Percentiles rank a stretch among this genome's conserved stretches.
Evolutionary conservation across 495 filamentous ascomycete species (phyloP).

Genomic region (Podospora comata): DNA sequence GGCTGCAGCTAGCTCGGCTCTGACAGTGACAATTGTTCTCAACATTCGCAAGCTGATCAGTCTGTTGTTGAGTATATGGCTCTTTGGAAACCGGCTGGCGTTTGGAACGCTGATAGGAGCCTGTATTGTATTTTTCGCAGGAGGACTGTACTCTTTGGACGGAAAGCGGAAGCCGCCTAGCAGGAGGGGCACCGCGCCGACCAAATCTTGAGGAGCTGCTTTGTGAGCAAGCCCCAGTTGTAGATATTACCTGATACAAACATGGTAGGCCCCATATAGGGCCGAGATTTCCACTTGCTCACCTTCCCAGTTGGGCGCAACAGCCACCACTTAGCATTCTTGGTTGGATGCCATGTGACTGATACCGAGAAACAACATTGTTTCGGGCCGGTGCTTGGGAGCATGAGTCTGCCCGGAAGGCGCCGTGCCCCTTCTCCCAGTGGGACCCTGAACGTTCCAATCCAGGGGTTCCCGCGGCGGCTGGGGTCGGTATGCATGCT

Average conservation of each 20-base stretch:
- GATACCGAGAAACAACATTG: neutral
- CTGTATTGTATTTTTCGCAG: conserved; percentile 79
- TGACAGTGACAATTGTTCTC: conserved; percentile 93
- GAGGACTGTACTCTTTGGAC: conserved; percentile 84
- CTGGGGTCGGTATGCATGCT: conserved; percentile 28
- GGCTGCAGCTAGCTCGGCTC: conserved; percentile 76
- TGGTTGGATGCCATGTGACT: neutral
- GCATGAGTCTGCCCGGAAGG: neutral
- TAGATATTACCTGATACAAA: conserved; percentile 2
- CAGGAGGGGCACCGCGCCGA: conserved; percentile 18
- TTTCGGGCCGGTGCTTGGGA: conserved; percentile 4
- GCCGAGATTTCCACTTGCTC: neutral
- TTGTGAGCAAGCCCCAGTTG: neutral
- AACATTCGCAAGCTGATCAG: conserved; percentile 95
- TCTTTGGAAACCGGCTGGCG: conserved; percentile 83
- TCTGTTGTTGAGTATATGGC: conserved; percentile 80
- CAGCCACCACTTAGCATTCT: neutral
- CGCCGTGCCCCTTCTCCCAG: conserved; percentile 4
- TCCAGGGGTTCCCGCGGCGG: conserved; percentile 23
- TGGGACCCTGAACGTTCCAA: neutral
- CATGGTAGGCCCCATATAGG: neutral
- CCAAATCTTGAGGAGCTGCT: conserved; percentile 21
- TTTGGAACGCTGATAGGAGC: conserved; percentile 76
- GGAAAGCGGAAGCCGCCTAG: conserved; percentile 38
- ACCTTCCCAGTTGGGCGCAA: neutral